These are phyloP conservation scores for Stagonosporopsis rhizophila DNA, from an alignment of 2,329 filamentous ascomycete species.

Conservation along the genomic window DNA sequence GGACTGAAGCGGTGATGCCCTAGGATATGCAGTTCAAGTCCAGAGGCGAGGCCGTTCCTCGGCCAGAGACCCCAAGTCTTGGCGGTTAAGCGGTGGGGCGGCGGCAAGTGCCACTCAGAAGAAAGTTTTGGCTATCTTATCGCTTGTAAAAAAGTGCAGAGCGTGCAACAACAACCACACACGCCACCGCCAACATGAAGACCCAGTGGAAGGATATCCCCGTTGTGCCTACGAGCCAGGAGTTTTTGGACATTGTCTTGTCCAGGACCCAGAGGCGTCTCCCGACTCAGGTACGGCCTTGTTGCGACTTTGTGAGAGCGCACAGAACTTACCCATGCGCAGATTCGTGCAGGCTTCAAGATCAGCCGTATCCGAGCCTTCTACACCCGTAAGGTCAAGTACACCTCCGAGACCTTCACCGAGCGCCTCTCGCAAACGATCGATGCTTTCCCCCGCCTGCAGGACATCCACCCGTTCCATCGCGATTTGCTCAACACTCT, in stretches of 20 bases:
- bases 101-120: conserved; percentile 12
- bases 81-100: conserved; percentile 13
- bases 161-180: conserved; percentile 24
- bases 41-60: conserved; percentile 1
- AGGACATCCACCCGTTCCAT: conserved; percentile 95
- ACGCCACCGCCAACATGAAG: conserved; percentile 44
- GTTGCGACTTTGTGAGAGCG: conserved; percentile 5
- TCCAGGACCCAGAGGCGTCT: conserved; percentile 84
- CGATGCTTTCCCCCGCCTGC: conserved; percentile 84
- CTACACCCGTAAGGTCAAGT: conserved; percentile 94
- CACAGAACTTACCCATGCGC: conserved; percentile 66
- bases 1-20: not conserved
- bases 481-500: conserved; percentile 92
- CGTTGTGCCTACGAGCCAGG: conserved; percentile 88
- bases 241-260: conserved; percentile 97
- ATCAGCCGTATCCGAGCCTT: conserved; percentile 95
- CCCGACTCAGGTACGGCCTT: conserved; percentile 85
- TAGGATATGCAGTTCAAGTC: not conserved
- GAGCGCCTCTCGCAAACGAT: conserved; percentile 93
- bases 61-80: conserved; percentile 6
- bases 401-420: conserved; percentile 93
- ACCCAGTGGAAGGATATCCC: conserved; percentile 69
- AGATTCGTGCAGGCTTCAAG: conserved; percentile 95
- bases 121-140: conserved; percentile 17
- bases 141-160: conserved; percentile 13